Evolutionary conservation across 2,329 filamentous ascomycete genomes (phyloP).

Genomic region (Ophiocordyceps sinensis): DNA sequence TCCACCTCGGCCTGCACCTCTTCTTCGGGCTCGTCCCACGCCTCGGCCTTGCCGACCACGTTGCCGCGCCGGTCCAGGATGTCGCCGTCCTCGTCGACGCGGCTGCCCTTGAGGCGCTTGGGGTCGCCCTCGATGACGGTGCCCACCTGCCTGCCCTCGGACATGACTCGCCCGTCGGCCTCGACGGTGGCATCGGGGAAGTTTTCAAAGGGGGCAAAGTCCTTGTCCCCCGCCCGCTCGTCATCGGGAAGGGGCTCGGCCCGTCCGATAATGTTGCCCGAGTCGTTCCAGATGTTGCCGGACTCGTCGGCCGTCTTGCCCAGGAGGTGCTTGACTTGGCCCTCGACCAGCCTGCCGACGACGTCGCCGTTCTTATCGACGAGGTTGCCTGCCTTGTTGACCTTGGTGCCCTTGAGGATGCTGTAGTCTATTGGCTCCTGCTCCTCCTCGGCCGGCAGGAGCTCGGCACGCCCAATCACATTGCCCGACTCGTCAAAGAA

Average conservation of each 20-base stretch:
- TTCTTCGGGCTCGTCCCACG: conserved; percentile 41
- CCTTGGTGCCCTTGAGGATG: conserved; percentile 35
- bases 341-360: conserved; percentile 49
- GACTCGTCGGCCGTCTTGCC: conserved; percentile 50
- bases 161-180: conserved; percentile 35
- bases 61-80: conserved; percentile 55
- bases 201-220: conserved; percentile 40
- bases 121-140: conserved; percentile 48
- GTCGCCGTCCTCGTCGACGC: conserved; percentile 55
- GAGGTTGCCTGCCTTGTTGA: conserved; percentile 46
- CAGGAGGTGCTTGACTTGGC: conserved; percentile 46
- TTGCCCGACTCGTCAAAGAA: conserved; percentile 60
- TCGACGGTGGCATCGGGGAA: conserved; percentile 41
- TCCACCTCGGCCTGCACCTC: conserved; percentile 41
- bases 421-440: conserved; percentile 27
- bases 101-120: conserved; percentile 48
- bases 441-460: conserved; percentile 31
- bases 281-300: conserved; percentile 58
- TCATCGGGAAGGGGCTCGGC: conserved; percentile 42
- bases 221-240: conserved; percentile 33
- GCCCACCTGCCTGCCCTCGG: conserved; percentile 40
- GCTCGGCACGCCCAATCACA: conserved; percentile 51
- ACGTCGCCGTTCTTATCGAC: conserved; percentile 37
- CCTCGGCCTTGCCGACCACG: conserved; percentile 50
- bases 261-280: conserved; percentile 52